A percentile compares a stretch with the other conserved stretches of the same genome.
Conservation (phyloP, 2,329 filamentous ascomycete species). For the Curvularia eragrostidis region DNA sequence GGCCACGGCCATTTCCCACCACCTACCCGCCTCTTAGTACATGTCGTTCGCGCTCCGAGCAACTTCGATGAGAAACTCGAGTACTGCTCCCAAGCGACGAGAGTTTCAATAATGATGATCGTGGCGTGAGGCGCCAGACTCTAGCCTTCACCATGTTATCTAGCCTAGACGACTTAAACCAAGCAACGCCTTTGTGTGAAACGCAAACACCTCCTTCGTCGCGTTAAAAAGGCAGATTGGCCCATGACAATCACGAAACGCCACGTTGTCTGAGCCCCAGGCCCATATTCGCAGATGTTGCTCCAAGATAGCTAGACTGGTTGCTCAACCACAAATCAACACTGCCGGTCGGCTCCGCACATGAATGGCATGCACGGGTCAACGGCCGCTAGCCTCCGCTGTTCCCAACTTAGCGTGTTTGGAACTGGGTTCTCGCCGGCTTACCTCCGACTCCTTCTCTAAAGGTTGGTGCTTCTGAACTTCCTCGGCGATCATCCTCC, state of each 20-base stretch:
- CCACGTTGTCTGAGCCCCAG: slow-evolving; percentile 5
- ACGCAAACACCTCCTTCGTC: not conserved
- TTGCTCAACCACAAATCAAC: not conserved
- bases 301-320: not conserved
- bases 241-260: not conserved
- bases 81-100: not conserved
- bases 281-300: not conserved
- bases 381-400: not conserved
- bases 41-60: not conserved
- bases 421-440: not conserved
- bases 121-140: not conserved
- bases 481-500: not conserved
- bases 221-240: not conserved
- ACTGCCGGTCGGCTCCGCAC: not conserved
- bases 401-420: not conserved
- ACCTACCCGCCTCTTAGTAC: not conserved
- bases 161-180: not conserved
- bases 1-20: not conserved
- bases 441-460: not conserved
- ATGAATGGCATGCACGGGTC: not conserved
- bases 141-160: not conserved
- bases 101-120: slow-evolving; percentile 1
- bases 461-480: no score
- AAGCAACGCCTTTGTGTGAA: not conserved
- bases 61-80: not conserved